Evolutionary conservation across 2,329 filamentous ascomycete genomes (phyloP).

Genomic region (Claviceps quebecensis): DNA sequence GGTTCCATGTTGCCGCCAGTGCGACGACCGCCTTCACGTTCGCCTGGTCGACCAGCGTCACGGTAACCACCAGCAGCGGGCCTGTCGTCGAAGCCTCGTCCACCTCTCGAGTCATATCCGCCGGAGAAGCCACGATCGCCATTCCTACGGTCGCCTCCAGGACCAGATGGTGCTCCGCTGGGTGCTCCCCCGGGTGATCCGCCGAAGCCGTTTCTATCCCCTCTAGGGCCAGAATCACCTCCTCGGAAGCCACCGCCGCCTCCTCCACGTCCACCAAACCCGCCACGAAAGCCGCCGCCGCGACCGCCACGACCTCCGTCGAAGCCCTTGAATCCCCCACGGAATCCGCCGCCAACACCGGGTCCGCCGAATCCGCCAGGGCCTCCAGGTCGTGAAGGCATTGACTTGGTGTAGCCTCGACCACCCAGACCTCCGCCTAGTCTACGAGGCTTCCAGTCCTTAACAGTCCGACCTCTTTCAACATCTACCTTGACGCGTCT

Average conservation of each 20-base stretch:
- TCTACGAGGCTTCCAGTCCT: constrained; percentile 82
- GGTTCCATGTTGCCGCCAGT: constrained; percentile 77
- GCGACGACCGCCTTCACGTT: constrained; percentile 25
- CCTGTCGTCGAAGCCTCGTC: constrained; percentile 47
- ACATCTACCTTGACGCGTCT: constrained; percentile 89
- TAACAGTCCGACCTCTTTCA: constrained; percentile 86
- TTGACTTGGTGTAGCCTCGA: constrained; percentile 78
- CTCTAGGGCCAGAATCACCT: constrained; percentile 21
- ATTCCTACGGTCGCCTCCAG: constrained; percentile 30
- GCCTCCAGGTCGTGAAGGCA: constrained; percentile 55
- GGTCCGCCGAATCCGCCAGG: constrained; percentile 46
- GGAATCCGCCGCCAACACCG: constrained; percentile 28
- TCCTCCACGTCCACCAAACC: constrained; percentile 37
- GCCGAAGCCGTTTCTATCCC: constrained; percentile 31
- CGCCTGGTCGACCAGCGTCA: constrained; percentile 21
- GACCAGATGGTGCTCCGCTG: constrained; percentile 46
- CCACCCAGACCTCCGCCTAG: constrained; percentile 87
- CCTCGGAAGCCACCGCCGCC: constrained; percentile 40
- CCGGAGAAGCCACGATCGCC: constrained; percentile 29
- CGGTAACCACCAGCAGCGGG: constrained; percentile 30
- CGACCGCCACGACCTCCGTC: constrained; percentile 28
- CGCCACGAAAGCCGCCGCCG: constrained; percentile 26
- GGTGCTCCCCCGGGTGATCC: constrained; percentile 32
- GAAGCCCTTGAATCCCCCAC: constrained; percentile 32
- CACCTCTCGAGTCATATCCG: constrained; percentile 40